Percentiles rank a stretch among this genome's conserved stretches.
These are phyloP conservation scores for Huntiella abstrusa DNA, from an alignment of 2,329 filamentous ascomycete species.

Conservation along the genomic window DNA sequence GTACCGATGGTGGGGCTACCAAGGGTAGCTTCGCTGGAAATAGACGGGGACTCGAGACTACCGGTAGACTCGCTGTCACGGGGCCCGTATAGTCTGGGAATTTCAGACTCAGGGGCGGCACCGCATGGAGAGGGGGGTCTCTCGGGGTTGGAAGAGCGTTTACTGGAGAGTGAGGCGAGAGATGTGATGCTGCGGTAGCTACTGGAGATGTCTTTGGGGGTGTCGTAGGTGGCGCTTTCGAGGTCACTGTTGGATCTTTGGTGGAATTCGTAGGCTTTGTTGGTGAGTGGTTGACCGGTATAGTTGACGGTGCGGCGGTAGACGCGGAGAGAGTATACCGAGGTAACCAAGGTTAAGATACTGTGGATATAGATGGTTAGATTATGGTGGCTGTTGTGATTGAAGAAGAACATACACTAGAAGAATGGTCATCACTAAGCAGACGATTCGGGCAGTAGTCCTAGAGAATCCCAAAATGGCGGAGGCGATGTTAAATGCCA, in stretches of 20 bases:
- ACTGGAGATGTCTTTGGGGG: not conserved
- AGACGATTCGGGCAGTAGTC: conserved; percentile 20
- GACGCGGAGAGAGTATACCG: conserved; percentile 27
- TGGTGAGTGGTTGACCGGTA: conserved; percentile 31
- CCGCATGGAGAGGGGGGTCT: too few relatives aligned
- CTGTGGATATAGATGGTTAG: conserved; percentile 15
- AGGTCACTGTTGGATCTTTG: conserved; percentile 5
- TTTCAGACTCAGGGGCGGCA: not conserved
- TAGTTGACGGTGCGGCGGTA: conserved; percentile 30
- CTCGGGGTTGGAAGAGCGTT: not conserved
- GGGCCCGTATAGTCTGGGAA: not conserved
- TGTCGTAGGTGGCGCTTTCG: conserved; percentile 3
- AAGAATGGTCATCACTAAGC: conserved; percentile 26
- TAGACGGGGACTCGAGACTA: not conserved
- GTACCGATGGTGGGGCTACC: not conserved
- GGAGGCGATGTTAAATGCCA: conserved; percentile 27
- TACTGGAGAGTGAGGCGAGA: conserved; percentile 2
- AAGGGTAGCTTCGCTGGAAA: not conserved
- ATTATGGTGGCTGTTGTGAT: not conserved
- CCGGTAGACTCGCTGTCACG: not conserved
- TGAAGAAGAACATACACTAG: not conserved
- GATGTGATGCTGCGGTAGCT: conserved; percentile 3
- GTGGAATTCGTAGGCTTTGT: conserved; percentile 29
- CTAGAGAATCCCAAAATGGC: conserved; percentile 25
- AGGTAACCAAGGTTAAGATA: conserved; percentile 23